Evolutionary conservation across 257 asterid genomes (phyloP), one percentile per base, ranked within the genome.

Genomic region (Solanum medicagineum): DNA sequence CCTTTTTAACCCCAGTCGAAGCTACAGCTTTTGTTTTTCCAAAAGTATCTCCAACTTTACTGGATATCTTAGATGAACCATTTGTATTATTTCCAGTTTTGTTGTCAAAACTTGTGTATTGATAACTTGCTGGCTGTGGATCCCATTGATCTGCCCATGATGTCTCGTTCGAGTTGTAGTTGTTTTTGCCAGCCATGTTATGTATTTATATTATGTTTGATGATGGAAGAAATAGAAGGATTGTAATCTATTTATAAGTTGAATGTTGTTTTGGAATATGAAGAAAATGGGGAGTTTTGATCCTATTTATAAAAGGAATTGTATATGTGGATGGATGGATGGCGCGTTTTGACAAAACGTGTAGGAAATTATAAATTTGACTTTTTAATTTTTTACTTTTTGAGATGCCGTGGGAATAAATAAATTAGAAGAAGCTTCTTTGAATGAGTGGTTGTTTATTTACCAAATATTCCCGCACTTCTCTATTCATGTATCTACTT

Each of bases 61-160:
- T 85, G n/a, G 94, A 86, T 63, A 88, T 56, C 77, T 92, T 90
- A 2, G 94, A 89, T 4, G 77, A 66, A 29, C 5, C 29, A n/a
- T 26, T 26, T 7, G 0, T 73, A 70, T 13, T 22, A 22, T 74
- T 74, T n/a, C 60, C 81, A 22, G 22, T 74, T 22, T 74, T 47
- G 44, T 74, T 47, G 81, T 74, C 81, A 47, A 74, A 74, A 74
- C 81, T 74, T 24, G 40, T 47, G 57, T 73, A 45, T 10, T 45
- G 17, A 2, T 74, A 22, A 3, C 8, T 24, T 74, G 60, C 59
- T 74, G 59, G 81, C 20, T 74, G 8, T 74, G 81, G 81, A 74
- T 74, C 81, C 81, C 94, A 92, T 74, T 92, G 94, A 86, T 91
- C 95, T 1, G 97, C 97, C 97, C 97, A 93, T 6, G 99, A 91